Evolutionary conservation across 768 basidiomycete genomes (phyloP).

Genomic region (Obba rivulosa): DNA sequence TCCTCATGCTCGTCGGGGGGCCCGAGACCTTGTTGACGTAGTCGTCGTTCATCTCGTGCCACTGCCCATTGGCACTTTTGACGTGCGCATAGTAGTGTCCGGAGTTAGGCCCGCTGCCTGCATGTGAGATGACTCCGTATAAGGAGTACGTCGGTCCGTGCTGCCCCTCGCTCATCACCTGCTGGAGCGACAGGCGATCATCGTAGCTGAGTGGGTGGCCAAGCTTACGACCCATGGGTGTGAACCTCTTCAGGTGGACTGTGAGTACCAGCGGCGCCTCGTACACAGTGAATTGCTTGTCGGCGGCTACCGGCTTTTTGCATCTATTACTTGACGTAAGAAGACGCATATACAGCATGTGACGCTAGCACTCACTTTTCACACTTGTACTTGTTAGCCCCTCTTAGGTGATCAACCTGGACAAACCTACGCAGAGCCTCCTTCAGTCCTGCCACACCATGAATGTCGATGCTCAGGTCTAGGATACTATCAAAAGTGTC

Average conservation of each 20-base stretch:
- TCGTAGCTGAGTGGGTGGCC: constrained; percentile 74
- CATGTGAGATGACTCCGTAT: constrained; percentile 91
- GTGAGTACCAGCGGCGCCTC: constrained; percentile 86
- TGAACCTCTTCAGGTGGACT: constrained; percentile 93
- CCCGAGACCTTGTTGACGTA: constrained; percentile 41
- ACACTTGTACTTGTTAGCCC: constrained; percentile 96
- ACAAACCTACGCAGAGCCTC: constrained; percentile 79
- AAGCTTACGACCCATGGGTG: constrained; percentile 85
- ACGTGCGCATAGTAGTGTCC: constrained; percentile 94
- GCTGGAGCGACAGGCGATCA: constrained; percentile 62
- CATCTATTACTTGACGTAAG: constrained; percentile 48
- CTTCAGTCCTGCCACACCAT: constrained; percentile 52
- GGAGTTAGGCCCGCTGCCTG: constrained; percentile 87
- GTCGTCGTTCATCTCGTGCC: constrained; percentile 97
- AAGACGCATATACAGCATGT: background rate
- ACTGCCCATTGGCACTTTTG: constrained; percentile 60
- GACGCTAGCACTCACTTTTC: constrained; percentile 68
- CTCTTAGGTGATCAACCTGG: constrained; percentile 75
- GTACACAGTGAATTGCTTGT: constrained; percentile 85
- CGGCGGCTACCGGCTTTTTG: constrained; percentile 84
- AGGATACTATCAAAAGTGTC: constrained; percentile 96
- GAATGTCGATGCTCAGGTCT: constrained; percentile 90
- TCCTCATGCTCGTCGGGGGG: constrained; percentile 59
- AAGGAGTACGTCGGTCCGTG: constrained; percentile 77
- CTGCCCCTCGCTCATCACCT: constrained; percentile 80